These are phyloP conservation scores for Leccinum uliginosum DNA, from an alignment of 768 basidiomycete genomes.

Conservation along the genomic window DNA sequence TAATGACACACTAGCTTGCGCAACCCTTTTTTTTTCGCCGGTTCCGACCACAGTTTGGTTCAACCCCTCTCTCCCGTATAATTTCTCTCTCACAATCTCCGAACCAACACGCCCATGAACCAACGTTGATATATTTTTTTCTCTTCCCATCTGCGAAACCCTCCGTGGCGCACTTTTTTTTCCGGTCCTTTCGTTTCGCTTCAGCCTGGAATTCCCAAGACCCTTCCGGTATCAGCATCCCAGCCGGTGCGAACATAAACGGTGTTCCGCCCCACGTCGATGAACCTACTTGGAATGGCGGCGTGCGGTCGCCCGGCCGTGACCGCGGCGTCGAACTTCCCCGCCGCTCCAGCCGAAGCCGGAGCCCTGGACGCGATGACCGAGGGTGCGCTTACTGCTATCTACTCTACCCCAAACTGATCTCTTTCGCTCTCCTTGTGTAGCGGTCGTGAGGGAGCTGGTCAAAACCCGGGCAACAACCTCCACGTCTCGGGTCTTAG, in stretches of 20 bases:
- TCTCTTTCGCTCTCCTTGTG: neutral
- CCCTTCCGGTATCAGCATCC: constrained; percentile 71
- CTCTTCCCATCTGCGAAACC: constrained; percentile 29
- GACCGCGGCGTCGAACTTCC: constrained; percentile 45
- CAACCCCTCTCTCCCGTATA: constrained; percentile 22
- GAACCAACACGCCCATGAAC: constrained; percentile 30
- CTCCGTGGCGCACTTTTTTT: constrained; percentile 3
- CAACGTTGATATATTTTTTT: constrained; percentile 40
- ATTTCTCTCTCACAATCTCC: constrained; percentile 9
- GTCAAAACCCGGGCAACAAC: constrained; percentile 61
- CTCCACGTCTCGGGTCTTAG: constrained; percentile 59
- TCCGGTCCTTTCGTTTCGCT: constrained; percentile 16
- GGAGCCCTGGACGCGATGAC: constrained; percentile 62
- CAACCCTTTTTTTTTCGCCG: constrained; percentile 7
- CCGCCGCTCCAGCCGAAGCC: constrained; percentile 71
- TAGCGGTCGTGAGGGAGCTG: constrained; percentile 31
- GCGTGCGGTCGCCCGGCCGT: constrained; percentile 40
- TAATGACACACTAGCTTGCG: constrained; percentile 9
- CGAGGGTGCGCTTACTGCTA: constrained; percentile 46
- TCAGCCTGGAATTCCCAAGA: constrained; percentile 85
- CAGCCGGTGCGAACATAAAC: constrained; percentile 45
- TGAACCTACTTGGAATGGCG: constrained; percentile 51
- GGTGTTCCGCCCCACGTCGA: constrained; percentile 47
- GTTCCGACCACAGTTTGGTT: constrained; percentile 13
- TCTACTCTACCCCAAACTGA: neutral